These are phyloP conservation scores for Verticillium longisporum DNA, from an alignment of 2,329 filamentous ascomycete species.

Conservation along the genomic window DNA sequence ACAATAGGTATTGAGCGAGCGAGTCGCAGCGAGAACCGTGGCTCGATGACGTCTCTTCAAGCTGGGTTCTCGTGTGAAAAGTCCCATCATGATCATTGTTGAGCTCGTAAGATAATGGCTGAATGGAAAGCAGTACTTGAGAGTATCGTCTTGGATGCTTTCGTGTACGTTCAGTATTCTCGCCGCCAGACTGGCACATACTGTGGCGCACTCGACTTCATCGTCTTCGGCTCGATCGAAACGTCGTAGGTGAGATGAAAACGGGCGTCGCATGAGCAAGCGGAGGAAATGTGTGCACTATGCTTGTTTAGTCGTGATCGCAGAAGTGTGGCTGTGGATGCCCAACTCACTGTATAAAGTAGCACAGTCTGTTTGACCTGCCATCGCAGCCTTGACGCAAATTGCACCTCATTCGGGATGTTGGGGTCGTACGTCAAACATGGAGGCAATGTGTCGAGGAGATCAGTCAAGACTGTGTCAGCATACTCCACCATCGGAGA, in stretches of 20 bases:
- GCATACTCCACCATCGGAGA: constrained; percentile 6
- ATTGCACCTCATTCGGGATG: neutral
- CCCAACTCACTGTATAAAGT: constrained; percentile 3
- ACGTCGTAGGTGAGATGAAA: neutral
- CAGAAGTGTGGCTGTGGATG: neutral
- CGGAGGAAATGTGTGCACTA: constrained; percentile 4
- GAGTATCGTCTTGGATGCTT: constrained; percentile 1
- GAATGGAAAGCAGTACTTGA: constrained; percentile 8
- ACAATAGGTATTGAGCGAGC: constrained; percentile 5
- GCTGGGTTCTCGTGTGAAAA: neutral
- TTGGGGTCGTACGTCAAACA: constrained; percentile 1
- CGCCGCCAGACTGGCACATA: constrained; percentile 4
- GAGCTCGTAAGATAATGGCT: constrained; percentile 6
- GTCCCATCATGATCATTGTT: constrained; percentile 6
- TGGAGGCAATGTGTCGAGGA: constrained; percentile 1
- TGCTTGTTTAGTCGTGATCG: neutral
- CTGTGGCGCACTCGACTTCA: constrained; percentile 2
- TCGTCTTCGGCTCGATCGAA: neutral
- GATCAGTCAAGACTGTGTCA: constrained; percentile 3
- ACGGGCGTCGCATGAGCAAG: constrained; percentile 4
- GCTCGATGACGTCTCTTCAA: constrained; percentile 2
- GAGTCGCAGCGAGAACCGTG: constrained; percentile 1
- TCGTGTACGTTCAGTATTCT: constrained; percentile 6
- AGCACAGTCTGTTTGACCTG: constrained; percentile 7
- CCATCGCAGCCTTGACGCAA: constrained; percentile 1